A percentile compares a stretch with the other conserved stretches of the same genome.
These are phyloP conservation scores for Strobilomyces confusus DNA, from an alignment of 768 basidiomycete genomes.

Conservation along the genomic window DNA sequence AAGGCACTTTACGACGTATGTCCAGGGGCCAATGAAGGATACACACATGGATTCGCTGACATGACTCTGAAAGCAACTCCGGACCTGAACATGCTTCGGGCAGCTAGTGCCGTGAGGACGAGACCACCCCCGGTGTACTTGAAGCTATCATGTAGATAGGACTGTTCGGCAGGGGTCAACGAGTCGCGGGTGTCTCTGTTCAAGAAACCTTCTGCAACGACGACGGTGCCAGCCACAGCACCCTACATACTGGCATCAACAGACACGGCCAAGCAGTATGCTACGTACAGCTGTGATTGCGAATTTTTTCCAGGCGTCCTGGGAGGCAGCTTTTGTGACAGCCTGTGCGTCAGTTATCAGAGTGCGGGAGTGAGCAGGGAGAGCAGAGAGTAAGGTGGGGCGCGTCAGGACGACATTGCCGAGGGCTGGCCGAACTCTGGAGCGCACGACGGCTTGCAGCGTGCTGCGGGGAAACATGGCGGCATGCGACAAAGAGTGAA, in stretches of 20 bases:
- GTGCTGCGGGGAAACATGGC: conserved; percentile 23
- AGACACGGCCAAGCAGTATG: background rate
- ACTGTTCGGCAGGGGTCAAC: conserved; percentile 57
- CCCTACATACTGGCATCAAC: conserved; percentile 38
- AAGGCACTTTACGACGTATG: background rate
- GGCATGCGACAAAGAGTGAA: background rate
- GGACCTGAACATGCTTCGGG: conserved; percentile 69
- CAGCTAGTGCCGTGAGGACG: conserved; percentile 70
- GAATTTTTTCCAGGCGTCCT: conserved; percentile 46
- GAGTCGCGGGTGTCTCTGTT: conserved; percentile 78
- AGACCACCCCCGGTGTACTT: conserved; percentile 83
- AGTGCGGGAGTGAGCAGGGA: conserved; percentile 37
- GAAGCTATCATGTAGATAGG: conserved; percentile 73
- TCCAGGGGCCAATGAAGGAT: background rate
- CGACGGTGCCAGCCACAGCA: conserved; percentile 66
- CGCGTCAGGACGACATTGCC: conserved; percentile 30
- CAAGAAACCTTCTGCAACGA: conserved; percentile 59
- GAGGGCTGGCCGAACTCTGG: conserved; percentile 11
- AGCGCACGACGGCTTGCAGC: conserved; percentile 20
- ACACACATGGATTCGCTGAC: conserved; percentile 77
- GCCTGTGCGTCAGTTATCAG: conserved; percentile 45
- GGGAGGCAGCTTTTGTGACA: conserved; percentile 34
- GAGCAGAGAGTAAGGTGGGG: conserved; percentile 18
- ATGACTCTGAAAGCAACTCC: conserved; percentile 70
- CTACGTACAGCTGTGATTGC: conserved; percentile 51